Conservation (phyloP, 1,284 basidiomycete genomes). For the Apiotrichum akiyoshidainum region DNA sequence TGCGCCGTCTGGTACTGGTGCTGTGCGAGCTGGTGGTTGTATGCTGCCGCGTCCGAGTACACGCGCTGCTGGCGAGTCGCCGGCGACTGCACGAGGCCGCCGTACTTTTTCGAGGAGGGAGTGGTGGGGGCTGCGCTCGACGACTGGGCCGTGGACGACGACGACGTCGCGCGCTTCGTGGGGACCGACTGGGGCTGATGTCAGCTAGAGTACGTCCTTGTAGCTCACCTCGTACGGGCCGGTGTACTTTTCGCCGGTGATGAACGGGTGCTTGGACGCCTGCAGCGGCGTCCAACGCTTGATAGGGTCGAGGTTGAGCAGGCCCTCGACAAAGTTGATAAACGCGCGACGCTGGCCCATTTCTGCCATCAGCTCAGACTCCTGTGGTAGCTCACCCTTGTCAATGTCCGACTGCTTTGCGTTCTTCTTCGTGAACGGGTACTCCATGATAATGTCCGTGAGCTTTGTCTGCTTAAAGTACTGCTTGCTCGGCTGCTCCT, state of each 20-base stretch:
- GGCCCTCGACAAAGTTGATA: conserved; percentile 94
- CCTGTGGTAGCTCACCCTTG: conserved; percentile 63
- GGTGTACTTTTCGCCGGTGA: conserved; percentile 91
- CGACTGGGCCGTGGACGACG: conserved; percentile 4
- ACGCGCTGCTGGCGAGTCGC: conserved; percentile 70
- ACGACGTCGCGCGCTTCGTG: conserved; percentile 14
- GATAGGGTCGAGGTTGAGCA: conserved; percentile 90
- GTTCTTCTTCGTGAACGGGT: conserved; percentile 76
- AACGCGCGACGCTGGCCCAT: conserved; percentile 90
- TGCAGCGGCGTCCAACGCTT: conserved; percentile 97
- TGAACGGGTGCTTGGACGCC: conserved; percentile 92
- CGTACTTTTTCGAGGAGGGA: conserved; percentile 67
- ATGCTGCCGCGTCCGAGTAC: conserved; percentile 87
- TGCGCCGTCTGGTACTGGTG: conserved; percentile 91
- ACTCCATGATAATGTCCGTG: conserved; percentile 93
- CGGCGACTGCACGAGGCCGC: conserved; percentile 72
- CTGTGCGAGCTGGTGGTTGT: conserved; percentile 89
- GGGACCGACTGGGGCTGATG: conserved; percentile 15
- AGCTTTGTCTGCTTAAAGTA: conserved; percentile 95
- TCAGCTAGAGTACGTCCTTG: not conserved
- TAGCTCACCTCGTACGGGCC: conserved; percentile 77
- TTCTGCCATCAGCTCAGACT: conserved; percentile 53
- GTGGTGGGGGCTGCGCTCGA: conserved; percentile 19
- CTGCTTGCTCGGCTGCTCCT: conserved; percentile 96
- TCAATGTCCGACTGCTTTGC: conserved; percentile 83